A percentile compares a stretch with the other conserved stretches of the same genome.
Evolutionary conservation across 345 rosid genomes (phyloP).

Genomic region (Raphanus sativus): DNA sequence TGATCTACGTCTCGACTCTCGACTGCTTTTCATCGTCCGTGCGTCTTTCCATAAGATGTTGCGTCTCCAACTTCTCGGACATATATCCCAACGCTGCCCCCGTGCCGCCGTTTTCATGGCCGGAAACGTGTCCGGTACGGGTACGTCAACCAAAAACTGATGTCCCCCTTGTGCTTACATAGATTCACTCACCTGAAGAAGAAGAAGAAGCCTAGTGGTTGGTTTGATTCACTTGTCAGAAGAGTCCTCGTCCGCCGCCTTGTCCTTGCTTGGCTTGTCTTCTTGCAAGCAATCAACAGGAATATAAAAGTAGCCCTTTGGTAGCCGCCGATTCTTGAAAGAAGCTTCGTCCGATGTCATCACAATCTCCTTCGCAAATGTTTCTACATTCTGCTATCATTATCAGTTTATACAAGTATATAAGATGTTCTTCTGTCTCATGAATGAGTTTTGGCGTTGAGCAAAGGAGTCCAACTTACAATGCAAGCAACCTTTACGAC

Average conservation of each 20-base stretch:
- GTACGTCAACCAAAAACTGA: background rate
- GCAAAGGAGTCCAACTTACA: background rate
- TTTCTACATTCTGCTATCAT: background rate
- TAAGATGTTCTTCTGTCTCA: background rate
- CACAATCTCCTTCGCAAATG: background rate
- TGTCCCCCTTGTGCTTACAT: background rate
- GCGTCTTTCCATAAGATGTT: background rate
- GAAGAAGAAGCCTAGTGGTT: background rate
- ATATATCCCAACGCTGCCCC: background rate
- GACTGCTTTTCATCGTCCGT: background rate
- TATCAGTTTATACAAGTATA: background rate
- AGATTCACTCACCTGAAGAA: slow-evolving; percentile 31
- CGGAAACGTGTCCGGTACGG: background rate
- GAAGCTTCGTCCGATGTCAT: background rate
- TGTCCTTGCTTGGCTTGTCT: background rate
- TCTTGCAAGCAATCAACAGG: background rate
- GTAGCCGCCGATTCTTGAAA: background rate
- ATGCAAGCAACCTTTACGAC: background rate
- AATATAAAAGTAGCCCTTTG: background rate
- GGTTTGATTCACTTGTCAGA: background rate
- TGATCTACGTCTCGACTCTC: background rate
- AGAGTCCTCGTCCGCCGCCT: background rate
- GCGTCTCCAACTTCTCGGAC: background rate
- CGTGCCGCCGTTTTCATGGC: background rate
- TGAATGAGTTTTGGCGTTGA: background rate